These are phyloP conservation scores for Suillus subaureus DNA, from an alignment of 768 basidiomycete species.

Conservation along the genomic window DNA sequence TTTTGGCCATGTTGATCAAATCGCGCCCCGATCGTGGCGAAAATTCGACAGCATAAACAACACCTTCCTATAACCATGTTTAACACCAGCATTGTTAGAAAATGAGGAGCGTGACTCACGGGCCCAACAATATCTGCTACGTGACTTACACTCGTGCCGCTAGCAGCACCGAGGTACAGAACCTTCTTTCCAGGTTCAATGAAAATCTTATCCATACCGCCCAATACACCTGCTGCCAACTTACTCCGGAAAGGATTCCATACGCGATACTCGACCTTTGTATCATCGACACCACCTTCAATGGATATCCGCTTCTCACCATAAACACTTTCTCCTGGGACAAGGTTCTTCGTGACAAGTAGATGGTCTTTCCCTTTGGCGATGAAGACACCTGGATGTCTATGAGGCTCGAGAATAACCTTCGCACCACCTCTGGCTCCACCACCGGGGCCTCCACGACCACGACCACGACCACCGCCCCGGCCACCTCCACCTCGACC, in stretches of 20 bases:
- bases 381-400: constrained; percentile 93
- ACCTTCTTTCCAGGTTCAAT: constrained; percentile 95
- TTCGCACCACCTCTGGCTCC: constrained; percentile 83
- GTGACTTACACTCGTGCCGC: constrained; percentile 97
- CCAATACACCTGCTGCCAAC: constrained; percentile 94
- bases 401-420: constrained; percentile 93
- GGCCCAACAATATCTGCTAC: constrained; percentile 99
- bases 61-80: constrained; percentile 67
- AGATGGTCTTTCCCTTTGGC: constrained; percentile 97
- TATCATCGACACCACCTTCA: constrained; percentile 71
- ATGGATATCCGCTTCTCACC: constrained; percentile 97
- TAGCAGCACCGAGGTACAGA: constrained; percentile 95
- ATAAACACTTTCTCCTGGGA: constrained; percentile 96
- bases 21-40: constrained; percentile 96
- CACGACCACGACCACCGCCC: constrained; percentile 48
- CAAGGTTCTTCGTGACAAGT: constrained; percentile 97
- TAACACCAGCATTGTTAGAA: constrained; percentile 15
- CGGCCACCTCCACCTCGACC: constrained; percentile 37
- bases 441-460: constrained; percentile 65
- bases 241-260: constrained; percentile 99
- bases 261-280: constrained; percentile 95
- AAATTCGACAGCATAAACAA: constrained; percentile 99
- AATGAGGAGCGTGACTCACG: constrained; percentile 45
- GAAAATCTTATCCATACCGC: constrained; percentile 92
- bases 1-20: constrained; percentile 99